These are phyloP conservation scores for Spathaspora hagerdaliae DNA, from an alignment of 805 yeast genomes.

Conservation along the genomic window DNA sequence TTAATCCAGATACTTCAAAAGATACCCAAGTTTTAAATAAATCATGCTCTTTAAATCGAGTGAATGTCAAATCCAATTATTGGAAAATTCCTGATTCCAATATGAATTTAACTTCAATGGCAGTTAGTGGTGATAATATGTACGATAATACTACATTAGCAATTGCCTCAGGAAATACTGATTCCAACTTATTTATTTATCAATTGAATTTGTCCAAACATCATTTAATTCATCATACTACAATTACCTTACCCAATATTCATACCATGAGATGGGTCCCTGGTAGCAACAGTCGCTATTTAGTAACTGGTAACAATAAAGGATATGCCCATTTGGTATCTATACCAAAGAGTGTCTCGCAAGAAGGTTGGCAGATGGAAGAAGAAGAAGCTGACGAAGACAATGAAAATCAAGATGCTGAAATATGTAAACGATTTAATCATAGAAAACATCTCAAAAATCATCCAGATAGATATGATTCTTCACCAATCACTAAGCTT, in stretches of 20 bases:
- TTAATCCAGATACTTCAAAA: constrained; percentile 19
- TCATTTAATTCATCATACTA: constrained; percentile 51
- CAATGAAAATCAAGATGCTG: constrained; percentile 51
- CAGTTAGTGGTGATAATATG: constrained; percentile 12
- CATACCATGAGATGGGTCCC: constrained; percentile 51
- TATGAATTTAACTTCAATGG: constrained; percentile 44
- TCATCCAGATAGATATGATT: constrained; percentile 18
- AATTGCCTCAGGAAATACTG: constrained; percentile 44
- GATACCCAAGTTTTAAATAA: constrained; percentile 37
- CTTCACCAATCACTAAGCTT: constrained; percentile 25
- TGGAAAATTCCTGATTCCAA: constrained; percentile 44
- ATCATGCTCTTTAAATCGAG: constrained; percentile 36
- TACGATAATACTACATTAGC: constrained; percentile 41
- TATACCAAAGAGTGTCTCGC: constrained; percentile 44
- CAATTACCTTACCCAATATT: constrained; percentile 56
- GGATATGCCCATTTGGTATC: constrained; percentile 73
- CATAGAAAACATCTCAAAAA: constrained; percentile 61
- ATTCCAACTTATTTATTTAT: constrained; percentile 50
- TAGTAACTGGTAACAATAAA: constrained; percentile 71
- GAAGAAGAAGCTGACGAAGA: constrained; percentile 7
- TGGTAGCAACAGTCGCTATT: constrained; percentile 23
- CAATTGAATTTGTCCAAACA: constrained; percentile 37
- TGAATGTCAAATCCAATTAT: constrained; percentile 41
- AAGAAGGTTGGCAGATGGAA: not conserved
- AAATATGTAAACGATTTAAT: constrained; percentile 72